Evolutionary conservation across 495 filamentous ascomycete genomes (phyloP).

Genomic region (Penicillium tannophilum): DNA sequence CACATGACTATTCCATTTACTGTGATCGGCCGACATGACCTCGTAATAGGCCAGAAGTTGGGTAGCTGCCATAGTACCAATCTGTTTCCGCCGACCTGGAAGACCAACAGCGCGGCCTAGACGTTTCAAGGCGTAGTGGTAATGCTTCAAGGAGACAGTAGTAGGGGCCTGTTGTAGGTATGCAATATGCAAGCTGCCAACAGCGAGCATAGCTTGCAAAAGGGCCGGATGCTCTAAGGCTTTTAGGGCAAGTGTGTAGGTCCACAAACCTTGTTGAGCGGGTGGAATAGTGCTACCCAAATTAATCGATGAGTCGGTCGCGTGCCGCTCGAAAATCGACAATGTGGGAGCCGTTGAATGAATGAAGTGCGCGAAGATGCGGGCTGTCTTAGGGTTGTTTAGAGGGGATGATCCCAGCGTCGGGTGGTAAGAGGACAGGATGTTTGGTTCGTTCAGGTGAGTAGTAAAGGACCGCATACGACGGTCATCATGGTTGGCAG

Average conservation of each 20-base stretch:
- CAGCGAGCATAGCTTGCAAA: conserved; percentile 87
- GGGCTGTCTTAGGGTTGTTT: conserved; percentile 78
- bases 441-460: conserved; percentile 66
- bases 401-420: conserved; percentile 76
- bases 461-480: conserved; percentile 62
- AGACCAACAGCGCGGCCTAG: conserved; percentile 74
- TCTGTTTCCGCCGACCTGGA: conserved; percentile 68
- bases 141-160: conserved; percentile 86
- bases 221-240: conserved; percentile 82
- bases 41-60: conserved; percentile 92
- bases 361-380: conserved; percentile 91
- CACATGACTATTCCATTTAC: conserved; percentile 93
- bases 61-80: conserved; percentile 83
- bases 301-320: conserved; percentile 72
- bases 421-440: conserved; percentile 78
- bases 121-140: conserved; percentile 79
- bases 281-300: conserved; percentile 66
- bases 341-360: conserved; percentile 84
- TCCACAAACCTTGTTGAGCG: conserved; percentile 80
- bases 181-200: conserved; percentile 86
- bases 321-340: conserved; percentile 85
- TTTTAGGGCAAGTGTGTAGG: conserved; percentile 82
- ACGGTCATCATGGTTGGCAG: conserved; percentile 52
- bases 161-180: conserved; percentile 71
- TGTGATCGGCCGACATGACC: conserved; percentile 90